phyloP scores from a whole-genome alignment of 1,284 basidiomycete genomes.

The Ceratobasidium sp. region DNA sequence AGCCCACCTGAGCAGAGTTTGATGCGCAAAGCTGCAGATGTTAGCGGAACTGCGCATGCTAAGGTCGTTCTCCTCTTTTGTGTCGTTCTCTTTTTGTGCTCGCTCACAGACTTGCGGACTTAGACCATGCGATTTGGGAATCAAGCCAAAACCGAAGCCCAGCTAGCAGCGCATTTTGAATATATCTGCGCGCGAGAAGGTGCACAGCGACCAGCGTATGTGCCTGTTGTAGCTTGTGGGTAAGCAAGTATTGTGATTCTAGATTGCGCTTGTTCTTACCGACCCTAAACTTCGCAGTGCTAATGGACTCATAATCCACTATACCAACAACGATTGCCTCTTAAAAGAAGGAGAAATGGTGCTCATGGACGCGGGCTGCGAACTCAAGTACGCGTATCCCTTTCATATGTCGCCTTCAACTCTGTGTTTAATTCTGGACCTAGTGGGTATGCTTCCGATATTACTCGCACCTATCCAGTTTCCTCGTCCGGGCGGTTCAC shows the following conservation, averaged over 20 bases:
- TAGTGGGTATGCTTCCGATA: constrained; percentile 95
- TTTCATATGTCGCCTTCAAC: constrained; percentile 49
- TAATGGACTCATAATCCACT: constrained; percentile 91
- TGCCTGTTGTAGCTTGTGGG: constrained; percentile 95
- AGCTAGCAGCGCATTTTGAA: constrained; percentile 87
- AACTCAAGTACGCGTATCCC: constrained; percentile 72
- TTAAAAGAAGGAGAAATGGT: constrained; percentile 79
- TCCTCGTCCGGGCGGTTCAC: constrained; percentile 89
- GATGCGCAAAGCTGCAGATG: constrained; percentile 79
- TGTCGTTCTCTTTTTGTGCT: constrained; percentile 34
- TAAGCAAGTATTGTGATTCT: constrained; percentile 58
- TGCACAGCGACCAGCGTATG: constrained; percentile 87
- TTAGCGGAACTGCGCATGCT: constrained; percentile 78
- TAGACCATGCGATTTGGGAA: constrained; percentile 86
- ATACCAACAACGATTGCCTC: constrained; percentile 87
- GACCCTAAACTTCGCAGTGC: constrained; percentile 70
- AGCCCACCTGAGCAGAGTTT: constrained; percentile 73
- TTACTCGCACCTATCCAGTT: constrained; percentile 54
- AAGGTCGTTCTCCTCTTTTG: constrained; percentile 61
- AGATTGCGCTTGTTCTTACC: too few species aligned
- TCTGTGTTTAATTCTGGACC: constrained; percentile 44
- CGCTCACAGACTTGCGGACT: constrained; percentile 26
- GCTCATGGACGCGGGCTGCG: constrained; percentile 90
- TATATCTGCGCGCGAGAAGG: constrained; percentile 84
- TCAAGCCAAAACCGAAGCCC: constrained; percentile 76